Conservation (phyloP, 768 basidiomycete genomes). For the Ramaria sp. region DNA sequence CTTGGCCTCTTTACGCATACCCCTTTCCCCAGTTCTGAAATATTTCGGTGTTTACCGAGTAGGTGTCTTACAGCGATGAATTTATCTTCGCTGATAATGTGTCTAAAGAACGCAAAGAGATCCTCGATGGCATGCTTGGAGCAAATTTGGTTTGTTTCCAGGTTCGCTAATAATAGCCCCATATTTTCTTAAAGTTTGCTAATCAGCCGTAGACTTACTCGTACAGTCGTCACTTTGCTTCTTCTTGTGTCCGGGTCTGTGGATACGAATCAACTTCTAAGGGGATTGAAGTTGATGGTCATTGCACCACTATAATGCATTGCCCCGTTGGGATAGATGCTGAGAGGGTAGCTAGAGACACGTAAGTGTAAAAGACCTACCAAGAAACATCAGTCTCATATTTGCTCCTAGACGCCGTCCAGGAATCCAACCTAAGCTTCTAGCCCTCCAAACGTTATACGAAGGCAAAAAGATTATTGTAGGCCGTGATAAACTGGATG, state of each 20-base stretch:
- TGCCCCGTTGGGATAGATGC: slow-evolving; percentile 96
- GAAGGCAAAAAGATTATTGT: slow-evolving; percentile 98
- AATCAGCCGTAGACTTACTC: slow-evolving; percentile 62
- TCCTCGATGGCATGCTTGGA: slow-evolving; percentile 95
- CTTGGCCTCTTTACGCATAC: slow-evolving; percentile 96
- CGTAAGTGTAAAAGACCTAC: slow-evolving; percentile 30
- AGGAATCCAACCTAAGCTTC: slow-evolving; percentile 84
- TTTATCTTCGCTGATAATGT: neutral
- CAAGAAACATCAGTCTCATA: neutral
- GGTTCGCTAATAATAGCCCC: slow-evolving; percentile 18
- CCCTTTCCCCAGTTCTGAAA: slow-evolving; percentile 93
- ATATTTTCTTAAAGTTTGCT: neutral
- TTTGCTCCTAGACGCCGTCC: slow-evolving; percentile 42
- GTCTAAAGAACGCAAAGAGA: slow-evolving; percentile 68
- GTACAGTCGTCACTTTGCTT: slow-evolving; percentile 89
- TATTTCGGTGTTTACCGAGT: slow-evolving; percentile 91
- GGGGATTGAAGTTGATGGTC: slow-evolving; percentile 80
- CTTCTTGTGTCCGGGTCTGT: slow-evolving; percentile 91
- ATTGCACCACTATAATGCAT: slow-evolving; percentile 71
- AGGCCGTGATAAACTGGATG: slow-evolving; percentile 93
- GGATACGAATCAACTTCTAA: slow-evolving; percentile 60
- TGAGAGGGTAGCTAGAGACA: slow-evolving; percentile 74
- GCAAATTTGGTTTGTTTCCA: slow-evolving; percentile 96
- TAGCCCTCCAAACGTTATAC: slow-evolving; percentile 73
- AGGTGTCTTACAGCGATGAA: slow-evolving; percentile 22